Evolutionary conservation across 176 grass and related monocot species (phyloP).

Genomic region (Panicum miliaceum): DNA sequence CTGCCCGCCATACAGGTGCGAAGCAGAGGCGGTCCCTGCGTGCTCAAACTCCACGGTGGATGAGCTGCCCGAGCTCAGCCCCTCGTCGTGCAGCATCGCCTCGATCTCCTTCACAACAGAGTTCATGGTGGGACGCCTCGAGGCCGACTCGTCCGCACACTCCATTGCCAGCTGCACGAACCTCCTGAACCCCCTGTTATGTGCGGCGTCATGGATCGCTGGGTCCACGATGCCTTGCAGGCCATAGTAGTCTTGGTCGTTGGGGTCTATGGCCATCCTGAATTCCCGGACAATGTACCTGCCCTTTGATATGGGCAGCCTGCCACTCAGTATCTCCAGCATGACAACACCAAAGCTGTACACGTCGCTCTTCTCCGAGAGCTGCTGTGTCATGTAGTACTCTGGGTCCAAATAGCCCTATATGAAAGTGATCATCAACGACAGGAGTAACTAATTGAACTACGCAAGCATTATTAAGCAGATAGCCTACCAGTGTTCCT

Average conservation of each 20-base stretch:
- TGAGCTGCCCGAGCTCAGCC: conserved; percentile 39
- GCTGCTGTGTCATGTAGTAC: conserved; percentile 93
- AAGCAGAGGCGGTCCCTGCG: not conserved
- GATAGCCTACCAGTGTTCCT: conserved; percentile 73
- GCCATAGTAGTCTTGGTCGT: conserved; percentile 60
- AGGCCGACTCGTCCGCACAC: conserved; percentile 61
- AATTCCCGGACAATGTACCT: conserved; percentile 78
- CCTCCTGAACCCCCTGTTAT: conserved; percentile 51
- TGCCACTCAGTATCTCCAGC: conserved; percentile 69
- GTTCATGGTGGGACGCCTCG: conserved; percentile 66
- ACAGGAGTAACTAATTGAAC: not conserved
- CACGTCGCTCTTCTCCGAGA: conserved; percentile 84
- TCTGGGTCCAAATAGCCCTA: conserved; percentile 90
- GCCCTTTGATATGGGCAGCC: conserved; percentile 58
- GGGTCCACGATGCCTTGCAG: conserved; percentile 65
- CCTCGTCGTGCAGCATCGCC: conserved; percentile 53
- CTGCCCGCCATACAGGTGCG: conserved; percentile 7
- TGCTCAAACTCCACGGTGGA: conserved; percentile 41
- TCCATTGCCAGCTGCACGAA: conserved; percentile 81
- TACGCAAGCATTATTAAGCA: not conserved
- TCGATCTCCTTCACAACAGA: conserved; percentile 85
- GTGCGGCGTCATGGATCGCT: conserved; percentile 50
- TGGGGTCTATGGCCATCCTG: conserved; percentile 59
- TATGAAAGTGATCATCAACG: conserved; percentile 8
- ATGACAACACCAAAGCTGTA: conserved; percentile 86